Conservation (phyloP, 768 basidiomycete species). For the Tremella fuciformis region DNA sequence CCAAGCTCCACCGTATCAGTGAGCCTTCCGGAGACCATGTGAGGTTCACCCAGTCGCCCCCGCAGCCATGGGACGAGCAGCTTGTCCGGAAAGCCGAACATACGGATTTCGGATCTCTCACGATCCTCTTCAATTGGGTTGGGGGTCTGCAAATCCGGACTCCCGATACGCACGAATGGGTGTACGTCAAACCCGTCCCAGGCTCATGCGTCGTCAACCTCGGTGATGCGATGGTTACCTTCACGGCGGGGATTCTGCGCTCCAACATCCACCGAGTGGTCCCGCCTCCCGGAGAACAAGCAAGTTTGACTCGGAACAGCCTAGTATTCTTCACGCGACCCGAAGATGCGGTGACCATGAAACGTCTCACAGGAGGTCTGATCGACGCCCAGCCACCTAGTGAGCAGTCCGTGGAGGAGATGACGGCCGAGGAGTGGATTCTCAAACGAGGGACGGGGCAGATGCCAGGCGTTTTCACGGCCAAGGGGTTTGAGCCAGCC, state of each 20-base stretch:
- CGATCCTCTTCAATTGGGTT: constrained; percentile 32
- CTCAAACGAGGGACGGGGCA: constrained; percentile 19
- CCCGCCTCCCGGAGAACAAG: constrained; percentile 61
- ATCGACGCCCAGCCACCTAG: constrained; percentile 38
- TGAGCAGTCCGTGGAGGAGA: constrained; percentile 12
- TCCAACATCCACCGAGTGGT: constrained; percentile 65
- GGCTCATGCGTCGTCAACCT: constrained; percentile 63
- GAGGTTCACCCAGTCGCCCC: constrained; percentile 22
- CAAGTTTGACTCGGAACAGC: constrained; percentile 61
- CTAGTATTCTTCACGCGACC: constrained; percentile 69
- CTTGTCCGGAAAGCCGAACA: constrained; percentile 19
- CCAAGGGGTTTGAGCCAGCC: constrained; percentile 19
- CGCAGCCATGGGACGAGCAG: constrained; percentile 17
- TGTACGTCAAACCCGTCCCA: constrained; percentile 56
- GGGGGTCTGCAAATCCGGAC: constrained; percentile 26
- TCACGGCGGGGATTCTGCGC: constrained; percentile 64
- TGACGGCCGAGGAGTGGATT: constrained; percentile 32
- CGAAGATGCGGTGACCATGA: constrained; percentile 58
- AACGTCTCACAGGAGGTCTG: constrained; percentile 58
- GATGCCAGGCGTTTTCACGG: constrained; percentile 23
- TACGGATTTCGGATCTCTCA: constrained; percentile 30
- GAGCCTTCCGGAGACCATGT: constrained; percentile 28
- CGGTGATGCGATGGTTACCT: constrained; percentile 63
- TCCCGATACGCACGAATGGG: constrained; percentile 24
- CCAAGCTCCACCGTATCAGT: constrained; percentile 19